phyloP scores from a whole-genome alignment of 331 rosid genomes.

The Quercus lobata region DNA sequence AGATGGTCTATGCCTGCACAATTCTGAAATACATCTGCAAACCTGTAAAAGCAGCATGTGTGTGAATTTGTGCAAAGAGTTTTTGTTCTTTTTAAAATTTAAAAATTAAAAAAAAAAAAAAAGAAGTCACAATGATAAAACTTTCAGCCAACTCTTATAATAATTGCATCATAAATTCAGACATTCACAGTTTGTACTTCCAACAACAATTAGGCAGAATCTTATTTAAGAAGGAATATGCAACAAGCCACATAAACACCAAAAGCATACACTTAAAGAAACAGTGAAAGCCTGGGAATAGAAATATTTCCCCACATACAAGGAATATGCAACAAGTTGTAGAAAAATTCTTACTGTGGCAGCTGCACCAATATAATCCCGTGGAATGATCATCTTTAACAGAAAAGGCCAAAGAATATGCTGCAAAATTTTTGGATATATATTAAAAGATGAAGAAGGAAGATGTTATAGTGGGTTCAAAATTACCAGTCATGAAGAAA shows the following conservation, averaged over 20 bases:
- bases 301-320: not conserved
- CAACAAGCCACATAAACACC: no score
- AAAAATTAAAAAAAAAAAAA: slow-evolving; percentile 4
- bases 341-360: slow-evolving; percentile 56
- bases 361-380: slow-evolving; percentile 78
- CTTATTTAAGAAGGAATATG: not conserved
- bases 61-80: slow-evolving; percentile 6
- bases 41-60: slow-evolving; percentile 53
- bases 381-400: slow-evolving; percentile 85
- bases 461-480: not conserved
- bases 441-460: not conserved
- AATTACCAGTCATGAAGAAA: not conserved
- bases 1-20: slow-evolving; percentile 73
- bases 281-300: slow-evolving; percentile 3
- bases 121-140: slow-evolving; percentile 4
- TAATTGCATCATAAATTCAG: slow-evolving; percentile 7
- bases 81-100: no score
- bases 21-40: slow-evolving; percentile 91
- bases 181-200: slow-evolving; percentile 6
- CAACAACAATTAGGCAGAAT: not conserved
- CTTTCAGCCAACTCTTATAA: not conserved
- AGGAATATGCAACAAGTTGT: slow-evolving; percentile 2
- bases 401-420: slow-evolving; percentile 97
- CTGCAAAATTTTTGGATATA: slow-evolving; percentile 33
- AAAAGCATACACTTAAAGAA: not conserved